Evolutionary conservation across 2,329 filamentous ascomycete genomes (phyloP), one percentile per base, ranked within the genome.

Genomic region (Aureobasidium uvarum): DNA sequence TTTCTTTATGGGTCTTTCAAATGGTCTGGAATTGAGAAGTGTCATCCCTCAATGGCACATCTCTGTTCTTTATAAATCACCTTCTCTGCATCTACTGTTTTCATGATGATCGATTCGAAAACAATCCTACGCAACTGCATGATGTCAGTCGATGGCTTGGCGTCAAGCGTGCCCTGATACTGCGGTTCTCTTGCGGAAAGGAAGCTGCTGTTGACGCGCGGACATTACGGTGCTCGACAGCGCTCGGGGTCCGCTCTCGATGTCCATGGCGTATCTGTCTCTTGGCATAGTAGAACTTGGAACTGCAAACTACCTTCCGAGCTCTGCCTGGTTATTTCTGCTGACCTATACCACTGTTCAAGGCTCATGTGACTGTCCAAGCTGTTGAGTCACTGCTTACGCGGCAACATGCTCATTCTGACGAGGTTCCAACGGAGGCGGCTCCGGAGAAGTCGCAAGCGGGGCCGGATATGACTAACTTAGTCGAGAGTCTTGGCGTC

Each of bases 131-230:
- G 54, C 54, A 58, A 58, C 23, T 18, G 28, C 25, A 45, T 58
- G 54, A 58, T 45, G 39, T 58, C 54, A 58, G 39, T 43, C n/a
- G 11, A 43, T 36, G 25, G 38, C 54, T 58, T 58, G 54, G 54
- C 54, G 45, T n/a, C 18, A 45, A 23, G 20, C 28, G 14, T 56
- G 52, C 52, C 38, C 14, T 56, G 52, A 56, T 56, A 33, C 6
- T 14, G 36, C 38, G 36, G 11, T 1, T 28, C 8, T 28, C n/a
- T 10, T 20, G 33, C 18, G 11, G n/a, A n/a, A 23, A 38, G n/a
- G n/a, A 38, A 56, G 23, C 36, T 41, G 23, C 52, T 23, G n/a
- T 58, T 1, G 54, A 58, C 54, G 54, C 54, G 54, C 25, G 54
- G 54, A 45, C 54, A 33, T 43, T 41, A 11, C 20, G 11, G 33